Evolutionary conservation across 306 rosid genomes (phyloP).

Genomic region (Delonix regia): DNA sequence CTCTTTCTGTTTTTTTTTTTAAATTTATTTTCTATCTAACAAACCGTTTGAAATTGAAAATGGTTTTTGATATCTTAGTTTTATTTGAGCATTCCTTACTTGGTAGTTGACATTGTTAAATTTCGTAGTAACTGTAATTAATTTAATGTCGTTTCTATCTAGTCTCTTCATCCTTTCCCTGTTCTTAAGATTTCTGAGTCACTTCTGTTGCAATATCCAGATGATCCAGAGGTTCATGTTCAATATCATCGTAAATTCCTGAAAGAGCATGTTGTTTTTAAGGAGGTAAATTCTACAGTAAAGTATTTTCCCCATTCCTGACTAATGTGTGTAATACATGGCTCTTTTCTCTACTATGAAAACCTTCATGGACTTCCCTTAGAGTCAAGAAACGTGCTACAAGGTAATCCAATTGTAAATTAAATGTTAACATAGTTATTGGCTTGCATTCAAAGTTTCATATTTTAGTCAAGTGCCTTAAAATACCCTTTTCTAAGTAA

Average conservation of each 20-base stretch:
- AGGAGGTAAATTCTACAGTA: conserved; percentile 69
- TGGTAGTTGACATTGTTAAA: conserved; percentile 10
- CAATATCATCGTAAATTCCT: conserved; percentile 85
- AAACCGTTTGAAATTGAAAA: neutral
- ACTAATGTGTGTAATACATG: neutral
- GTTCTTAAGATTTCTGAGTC: conserved; percentile 29
- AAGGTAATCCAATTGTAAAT: neutral
- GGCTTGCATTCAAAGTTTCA: neutral
- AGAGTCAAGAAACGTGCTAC: neutral
- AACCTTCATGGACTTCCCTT: neutral
- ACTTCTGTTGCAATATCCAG: conserved; percentile 52
- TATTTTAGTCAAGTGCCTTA: neutral
- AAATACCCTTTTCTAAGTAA: too few relatives aligned
- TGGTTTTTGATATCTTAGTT: conserved; percentile 1
- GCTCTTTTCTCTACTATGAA: neutral
- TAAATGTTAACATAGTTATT: neutral
- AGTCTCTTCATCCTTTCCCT: conserved; percentile 24
- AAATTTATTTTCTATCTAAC: neutral
- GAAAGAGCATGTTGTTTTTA: conserved; percentile 87
- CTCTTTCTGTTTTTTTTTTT: neutral
- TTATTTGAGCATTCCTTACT: neutral
- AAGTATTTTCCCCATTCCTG: neutral
- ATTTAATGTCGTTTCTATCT: conserved; percentile 25
- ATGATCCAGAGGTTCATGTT: conserved; percentile 79
- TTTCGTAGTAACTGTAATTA: neutral